Evolutionary conservation across 192 early-diverging fungal genomes (phyloP), one percentile per base, ranked within the genome.

Genomic region (Radiomyces spectabilis): DNA sequence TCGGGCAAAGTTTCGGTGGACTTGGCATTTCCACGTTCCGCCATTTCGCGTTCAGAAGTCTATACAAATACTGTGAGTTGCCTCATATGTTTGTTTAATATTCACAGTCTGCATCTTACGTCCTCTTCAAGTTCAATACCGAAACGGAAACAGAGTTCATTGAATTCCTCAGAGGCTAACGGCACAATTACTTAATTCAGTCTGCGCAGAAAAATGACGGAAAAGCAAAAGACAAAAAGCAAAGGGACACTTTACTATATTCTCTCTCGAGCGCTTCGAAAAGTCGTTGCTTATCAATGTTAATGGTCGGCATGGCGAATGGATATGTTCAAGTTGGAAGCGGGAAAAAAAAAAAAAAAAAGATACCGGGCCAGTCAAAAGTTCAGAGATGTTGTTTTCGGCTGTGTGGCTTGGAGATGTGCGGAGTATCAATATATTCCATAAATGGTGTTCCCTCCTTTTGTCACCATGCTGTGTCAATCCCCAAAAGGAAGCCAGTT

Each of bases 71-170:
- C 32, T 15, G 48, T 33, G 19, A 54, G 16, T 37, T 41, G 43
- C n/a, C n/a, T n/a, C n/a, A n/a, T n/a, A n/a, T n/a, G n/a, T n/a
- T n/a, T n/a, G n/a, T n/a, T n/a, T n/a, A n/a, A n/a, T n/a, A n/a
- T n/a, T n/a, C n/a, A n/a, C n/a, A n/a, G n/a, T n/a, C n/a, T n/a
- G n/a, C n/a, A n/a, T n/a, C 78, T 45, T 79, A 89, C 87, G 71
- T 94, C 93, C 68, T 99, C 96, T 58, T 99, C 96, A 33, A 99
- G 78, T 78, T 99, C 96, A 59, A 99, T 93, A 52, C 97, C 97
- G 71, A 94, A 97, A 68, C 94, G 86, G 77, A 99, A 99, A 71
- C 97, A 97, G 45, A 99, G 82, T 73, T 99, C 97, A 70, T 87
- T 81, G 80, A 99, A 97, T 65, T 94, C 85, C 40, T 90, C 85